phyloP scores from a whole-genome alignment of 139 green algal genomes.

The Chlorella sp. region DNA sequence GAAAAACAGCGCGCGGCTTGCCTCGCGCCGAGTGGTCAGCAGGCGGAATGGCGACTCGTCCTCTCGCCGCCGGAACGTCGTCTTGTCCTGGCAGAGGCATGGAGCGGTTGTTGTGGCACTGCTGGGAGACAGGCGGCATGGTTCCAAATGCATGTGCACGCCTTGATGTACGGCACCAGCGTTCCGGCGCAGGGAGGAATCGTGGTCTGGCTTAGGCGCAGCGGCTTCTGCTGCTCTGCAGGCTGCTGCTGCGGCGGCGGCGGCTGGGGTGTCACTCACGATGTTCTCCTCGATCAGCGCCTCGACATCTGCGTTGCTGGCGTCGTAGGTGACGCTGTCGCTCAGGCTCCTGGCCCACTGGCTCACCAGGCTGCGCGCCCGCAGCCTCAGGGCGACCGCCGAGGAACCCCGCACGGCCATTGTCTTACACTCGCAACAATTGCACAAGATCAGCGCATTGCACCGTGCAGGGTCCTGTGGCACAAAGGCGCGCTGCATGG shows the following conservation, averaged over 20 bases:
- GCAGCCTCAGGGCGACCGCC: too few species aligned
- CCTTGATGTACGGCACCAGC: background rate
- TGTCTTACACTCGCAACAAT: too few species aligned
- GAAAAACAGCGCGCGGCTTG: too few species aligned
- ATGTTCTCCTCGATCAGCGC: conserved; percentile 23
- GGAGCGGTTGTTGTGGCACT: background rate
- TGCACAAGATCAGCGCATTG: too few species aligned
- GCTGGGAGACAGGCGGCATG: background rate
- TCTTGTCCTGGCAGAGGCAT: conserved; percentile 4
- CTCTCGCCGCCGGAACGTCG: background rate
- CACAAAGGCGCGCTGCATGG: too few species aligned
- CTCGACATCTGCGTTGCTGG: conserved; percentile 11
- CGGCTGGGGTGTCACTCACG: background rate
- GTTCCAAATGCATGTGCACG: background rate
- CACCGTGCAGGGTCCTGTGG: too few species aligned
- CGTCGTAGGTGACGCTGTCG: conserved; percentile 8
- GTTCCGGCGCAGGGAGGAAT: background rate
- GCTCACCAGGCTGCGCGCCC: too few species aligned
- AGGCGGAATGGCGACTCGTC: conserved; percentile 3
- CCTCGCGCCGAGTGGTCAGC: conserved; percentile 33
- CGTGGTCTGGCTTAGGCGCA: too few species aligned
- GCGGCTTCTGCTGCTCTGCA: too few species aligned
- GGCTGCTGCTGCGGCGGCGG: background rate
- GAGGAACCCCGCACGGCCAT: too few species aligned
- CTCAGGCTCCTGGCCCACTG: background rate